Conservation (phyloP, 129 eudicot genomes). For the Erigeron canadensis region DNA sequence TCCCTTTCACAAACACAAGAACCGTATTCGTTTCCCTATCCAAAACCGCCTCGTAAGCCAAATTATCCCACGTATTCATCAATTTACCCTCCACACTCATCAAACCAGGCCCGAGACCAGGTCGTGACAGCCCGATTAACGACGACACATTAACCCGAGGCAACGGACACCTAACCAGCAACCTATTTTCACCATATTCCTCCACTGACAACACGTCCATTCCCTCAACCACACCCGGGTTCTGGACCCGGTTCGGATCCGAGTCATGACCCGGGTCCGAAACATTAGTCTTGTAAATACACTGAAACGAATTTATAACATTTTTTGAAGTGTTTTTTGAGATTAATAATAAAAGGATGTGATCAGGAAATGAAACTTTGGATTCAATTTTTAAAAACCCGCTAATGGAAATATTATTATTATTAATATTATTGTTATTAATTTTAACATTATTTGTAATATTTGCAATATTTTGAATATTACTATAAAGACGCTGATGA, state of each 20-base stretch:
- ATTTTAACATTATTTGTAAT: too few relatives aligned
- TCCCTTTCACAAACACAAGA: slow-evolving; percentile 83
- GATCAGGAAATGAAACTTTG: slow-evolving; percentile 76
- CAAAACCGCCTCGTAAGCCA: slow-evolving; percentile 67
- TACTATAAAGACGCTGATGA: slow-evolving; percentile 38
- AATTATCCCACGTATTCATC: slow-evolving; percentile 60
- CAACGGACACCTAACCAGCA: slow-evolving; percentile 72
- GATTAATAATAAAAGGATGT: slow-evolving; percentile 51
- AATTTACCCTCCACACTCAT: slow-evolving; percentile 29
- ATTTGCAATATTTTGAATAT: too few relatives aligned
- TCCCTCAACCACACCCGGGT: slow-evolving; percentile 16
- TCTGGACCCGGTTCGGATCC: slow-evolving; percentile 10
- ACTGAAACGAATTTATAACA: slow-evolving; percentile 32
- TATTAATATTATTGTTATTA: too few relatives aligned
- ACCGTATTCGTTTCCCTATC: slow-evolving; percentile 53
- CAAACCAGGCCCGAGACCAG: slow-evolving; percentile 22
- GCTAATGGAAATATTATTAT: not conserved
- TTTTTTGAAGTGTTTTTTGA: not conserved
- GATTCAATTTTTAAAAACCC: slow-evolving; percentile 42
- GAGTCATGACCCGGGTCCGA: slow-evolving; percentile 2
- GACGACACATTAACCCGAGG: slow-evolving; percentile 57
- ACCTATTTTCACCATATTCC: slow-evolving; percentile 44
- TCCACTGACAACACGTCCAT: slow-evolving; percentile 58
- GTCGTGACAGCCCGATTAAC: slow-evolving; percentile 34
- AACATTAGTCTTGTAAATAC: slow-evolving; percentile 49